Base-by-base conservation (phyloP, 371 early-diverging fungal species). In the Circinella umbellata region DNA sequence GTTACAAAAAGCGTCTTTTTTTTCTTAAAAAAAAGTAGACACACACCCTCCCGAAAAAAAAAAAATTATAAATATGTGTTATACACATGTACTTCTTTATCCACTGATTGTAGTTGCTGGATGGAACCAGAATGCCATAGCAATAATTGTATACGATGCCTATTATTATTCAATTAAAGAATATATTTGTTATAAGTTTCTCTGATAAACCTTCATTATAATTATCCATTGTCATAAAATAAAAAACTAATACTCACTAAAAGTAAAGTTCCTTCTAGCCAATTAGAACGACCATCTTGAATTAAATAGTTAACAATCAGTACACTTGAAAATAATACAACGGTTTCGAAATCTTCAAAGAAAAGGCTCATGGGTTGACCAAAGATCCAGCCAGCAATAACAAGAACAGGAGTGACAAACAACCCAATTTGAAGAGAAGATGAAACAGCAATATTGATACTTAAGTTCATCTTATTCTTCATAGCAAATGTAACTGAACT, bases 351-450 rank as follows among this genome's bases (percentile, higher is more conserved):
- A 10, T 88, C 78, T 48, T 90, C 86, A 77, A 98, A 97, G 79
- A 87, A 90, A 18, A 98, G 80, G 35, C 90, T 91, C 88, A 96
- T 87, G 8, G 88, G 90, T 69, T 90, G 83, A 57, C 72, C 75
- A 65, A 95, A 92, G 67, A 88, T 85, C 97, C 98, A 98, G 4
- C 97, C 96, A 13, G 92, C 76, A 63, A 97, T 84, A 51, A 96
- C 96, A 60, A 93, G 78, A 20, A 95, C 73, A 4, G 97, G 98
- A 13, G 93, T 91, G 14, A 96, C 95, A 51, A 96, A 88, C 49
- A 97, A 83, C 3, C 95, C 93, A 67, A 97, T 95, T 79, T 97
- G 96, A 78, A 95, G 90, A 38, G 92, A 91, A 7, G 94, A 94
- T 1, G 96, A 96, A 14, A 96, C 78, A 20, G 97, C 95, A 68